These are phyloP conservation scores for Moricandia arvensis DNA, from an alignment of 345 rosid genomes.

Conservation along the genomic window DNA sequence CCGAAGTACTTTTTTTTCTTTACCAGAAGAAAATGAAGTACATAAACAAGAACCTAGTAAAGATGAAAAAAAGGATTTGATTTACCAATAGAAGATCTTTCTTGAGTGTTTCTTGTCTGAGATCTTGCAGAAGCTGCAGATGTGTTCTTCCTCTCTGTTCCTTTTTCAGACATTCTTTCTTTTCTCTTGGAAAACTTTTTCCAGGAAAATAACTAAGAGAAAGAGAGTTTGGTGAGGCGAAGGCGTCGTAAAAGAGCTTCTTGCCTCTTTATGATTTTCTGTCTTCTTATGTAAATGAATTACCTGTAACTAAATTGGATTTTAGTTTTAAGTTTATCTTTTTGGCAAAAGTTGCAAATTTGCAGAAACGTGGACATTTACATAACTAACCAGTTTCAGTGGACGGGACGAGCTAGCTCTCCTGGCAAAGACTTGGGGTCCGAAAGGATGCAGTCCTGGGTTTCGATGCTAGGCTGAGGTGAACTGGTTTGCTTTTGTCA, in stretches of 20 bases:
- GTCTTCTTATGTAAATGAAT: background rate
- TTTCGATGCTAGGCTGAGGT: no score
- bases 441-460: no score
- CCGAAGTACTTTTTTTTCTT: background rate
- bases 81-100: constrained; percentile 23
- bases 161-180: constrained; percentile 16
- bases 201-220: background rate
- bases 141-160: background rate
- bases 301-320: background rate
- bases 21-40: background rate
- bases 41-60: background rate
- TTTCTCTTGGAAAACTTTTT: background rate
- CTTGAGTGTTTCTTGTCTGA: constrained; percentile 20
- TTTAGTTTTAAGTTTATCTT: background rate
- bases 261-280: constrained; percentile 6
- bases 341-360: background rate
- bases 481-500: no score
- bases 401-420: no score
- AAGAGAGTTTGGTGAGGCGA: constrained; percentile 6
- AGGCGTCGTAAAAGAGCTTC: background rate
- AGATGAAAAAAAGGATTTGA: background rate
- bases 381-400: background rate
- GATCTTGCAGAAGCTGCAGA: constrained; percentile 4
- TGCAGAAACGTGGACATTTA: constrained; percentile 15
- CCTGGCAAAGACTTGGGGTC: no score